phyloP scores from a whole-genome alignment of 768 basidiomycete genomes.

The Astraeus odoratus region DNA sequence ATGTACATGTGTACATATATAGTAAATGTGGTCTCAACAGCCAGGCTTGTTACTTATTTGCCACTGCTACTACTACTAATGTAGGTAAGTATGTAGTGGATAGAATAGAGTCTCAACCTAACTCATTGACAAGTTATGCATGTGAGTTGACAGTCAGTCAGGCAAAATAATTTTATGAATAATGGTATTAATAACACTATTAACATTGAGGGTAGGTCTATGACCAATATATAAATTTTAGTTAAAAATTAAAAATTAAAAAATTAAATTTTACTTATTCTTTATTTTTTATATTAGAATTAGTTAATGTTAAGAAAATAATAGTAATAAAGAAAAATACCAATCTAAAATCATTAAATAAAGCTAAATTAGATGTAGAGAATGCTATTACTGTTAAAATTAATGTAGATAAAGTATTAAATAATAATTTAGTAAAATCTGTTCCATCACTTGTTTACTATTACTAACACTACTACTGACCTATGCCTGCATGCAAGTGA shows the following conservation, averaged over 20 bases:
- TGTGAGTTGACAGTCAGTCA: too few species aligned
- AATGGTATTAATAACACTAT: too few species aligned
- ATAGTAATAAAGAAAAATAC: constrained; percentile 6
- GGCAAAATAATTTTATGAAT: too few species aligned
- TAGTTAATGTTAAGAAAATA: constrained; percentile 4
- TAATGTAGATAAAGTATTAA: constrained; percentile 6
- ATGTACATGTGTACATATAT: too few species aligned
- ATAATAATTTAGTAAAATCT: constrained; percentile 7
- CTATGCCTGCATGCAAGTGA: too few species aligned
- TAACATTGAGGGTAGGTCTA: too few species aligned
- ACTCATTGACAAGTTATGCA: too few species aligned
- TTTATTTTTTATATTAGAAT: constrained; percentile 7
- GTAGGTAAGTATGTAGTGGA: too few species aligned
- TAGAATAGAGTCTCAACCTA: too few species aligned
- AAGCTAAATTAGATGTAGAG: constrained; percentile 3
- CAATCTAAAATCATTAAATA: constrained; percentile 7
- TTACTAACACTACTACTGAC: constrained; percentile 5
- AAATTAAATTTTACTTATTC: constrained; percentile 2
- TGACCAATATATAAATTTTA: constrained; percentile 2
- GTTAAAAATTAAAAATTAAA: constrained; percentile 6
- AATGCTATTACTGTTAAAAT: constrained; percentile 7
- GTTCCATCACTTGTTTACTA: constrained; percentile 4
- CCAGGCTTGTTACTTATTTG: too few species aligned
- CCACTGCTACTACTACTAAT: too few species aligned
- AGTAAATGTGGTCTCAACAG: too few species aligned